These are phyloP conservation scores for Boletus speciosus DNA, from an alignment of 768 basidiomycete genomes.

Conservation along the genomic window DNA sequence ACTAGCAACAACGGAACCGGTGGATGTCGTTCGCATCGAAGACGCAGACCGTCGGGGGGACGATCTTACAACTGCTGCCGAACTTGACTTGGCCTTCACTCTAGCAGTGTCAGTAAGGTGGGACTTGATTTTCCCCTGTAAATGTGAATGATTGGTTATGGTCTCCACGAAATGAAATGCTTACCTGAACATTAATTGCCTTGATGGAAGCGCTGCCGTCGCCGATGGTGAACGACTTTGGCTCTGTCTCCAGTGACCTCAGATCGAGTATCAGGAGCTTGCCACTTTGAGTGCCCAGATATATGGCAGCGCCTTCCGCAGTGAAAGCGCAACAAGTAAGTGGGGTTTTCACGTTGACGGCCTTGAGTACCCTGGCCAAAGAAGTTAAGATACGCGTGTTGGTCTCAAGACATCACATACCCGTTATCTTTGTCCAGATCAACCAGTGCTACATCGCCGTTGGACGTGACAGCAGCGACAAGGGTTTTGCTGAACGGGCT, in stretches of 20 bases:
- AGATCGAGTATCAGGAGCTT: constrained; percentile 62
- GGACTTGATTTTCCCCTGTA: constrained; percentile 20
- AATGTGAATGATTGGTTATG: not conserved
- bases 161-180: constrained; percentile 5
- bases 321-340: constrained; percentile 67
- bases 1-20: not conserved
- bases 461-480: constrained; percentile 52
- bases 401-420: constrained; percentile 35
- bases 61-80: constrained; percentile 2
- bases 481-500: constrained; percentile 79
- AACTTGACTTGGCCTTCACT: constrained; percentile 10
- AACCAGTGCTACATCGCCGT: constrained; percentile 54
- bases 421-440: constrained; percentile 76
- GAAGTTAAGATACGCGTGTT: not conserved
- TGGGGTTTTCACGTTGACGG: constrained; percentile 47
- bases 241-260: constrained; percentile 62
- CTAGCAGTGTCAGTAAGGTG: not conserved
- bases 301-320: constrained; percentile 63
- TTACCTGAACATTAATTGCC: constrained; percentile 57
- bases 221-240: constrained; percentile 51
- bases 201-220: constrained; percentile 46
- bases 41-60: constrained; percentile 9
- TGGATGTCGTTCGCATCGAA: constrained; percentile 8
- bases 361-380: constrained; percentile 52
- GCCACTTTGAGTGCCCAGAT: constrained; percentile 61